phyloP scores from a whole-genome alignment of 2,329 filamentous ascomycete genomes.

The Trichoderma afroharzianum region DNA sequence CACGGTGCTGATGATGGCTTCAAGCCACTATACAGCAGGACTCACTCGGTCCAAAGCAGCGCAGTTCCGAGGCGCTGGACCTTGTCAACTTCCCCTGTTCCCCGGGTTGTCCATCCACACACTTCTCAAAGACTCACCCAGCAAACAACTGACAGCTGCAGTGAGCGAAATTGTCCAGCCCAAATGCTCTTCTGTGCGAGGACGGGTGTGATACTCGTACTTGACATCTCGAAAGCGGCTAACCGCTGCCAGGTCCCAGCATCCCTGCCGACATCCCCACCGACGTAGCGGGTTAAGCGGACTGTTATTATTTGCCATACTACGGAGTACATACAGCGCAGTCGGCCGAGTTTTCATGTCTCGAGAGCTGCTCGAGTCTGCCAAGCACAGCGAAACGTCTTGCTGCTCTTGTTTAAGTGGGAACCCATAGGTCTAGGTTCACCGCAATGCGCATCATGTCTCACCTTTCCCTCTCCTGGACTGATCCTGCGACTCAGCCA shows the following conservation, averaged over 20 bases:
- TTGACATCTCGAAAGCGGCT: slow-evolving; percentile 3
- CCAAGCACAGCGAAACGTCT: neutral
- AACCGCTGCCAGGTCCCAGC: slow-evolving; percentile 18
- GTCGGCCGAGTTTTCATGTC: neutral
- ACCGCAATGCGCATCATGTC: slow-evolving; percentile 11
- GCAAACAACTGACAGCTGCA: slow-evolving; percentile 11
- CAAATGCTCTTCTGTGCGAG: neutral
- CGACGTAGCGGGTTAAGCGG: slow-evolving; percentile 3
- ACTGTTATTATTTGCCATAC: slow-evolving; percentile 10
- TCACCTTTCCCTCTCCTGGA: neutral
- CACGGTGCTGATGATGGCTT: neutral
- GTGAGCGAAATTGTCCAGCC: neutral
- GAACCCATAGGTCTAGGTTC: neutral
- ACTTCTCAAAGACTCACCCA: neutral
- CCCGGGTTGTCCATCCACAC: neutral
- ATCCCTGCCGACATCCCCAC: slow-evolving; percentile 9
- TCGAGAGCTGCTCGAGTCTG: neutral
- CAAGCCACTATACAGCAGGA: neutral
- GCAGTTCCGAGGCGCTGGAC: neutral
- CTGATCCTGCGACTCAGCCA: neutral
- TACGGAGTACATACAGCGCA: too few species aligned
- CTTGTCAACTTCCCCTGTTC: neutral
- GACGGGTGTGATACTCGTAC: neutral
- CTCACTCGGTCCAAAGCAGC: neutral
- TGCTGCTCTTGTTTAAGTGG: neutral